phyloP scores from a whole-genome alignment of 768 basidiomycete genomes.

The Amyloporia xantha region DNA sequence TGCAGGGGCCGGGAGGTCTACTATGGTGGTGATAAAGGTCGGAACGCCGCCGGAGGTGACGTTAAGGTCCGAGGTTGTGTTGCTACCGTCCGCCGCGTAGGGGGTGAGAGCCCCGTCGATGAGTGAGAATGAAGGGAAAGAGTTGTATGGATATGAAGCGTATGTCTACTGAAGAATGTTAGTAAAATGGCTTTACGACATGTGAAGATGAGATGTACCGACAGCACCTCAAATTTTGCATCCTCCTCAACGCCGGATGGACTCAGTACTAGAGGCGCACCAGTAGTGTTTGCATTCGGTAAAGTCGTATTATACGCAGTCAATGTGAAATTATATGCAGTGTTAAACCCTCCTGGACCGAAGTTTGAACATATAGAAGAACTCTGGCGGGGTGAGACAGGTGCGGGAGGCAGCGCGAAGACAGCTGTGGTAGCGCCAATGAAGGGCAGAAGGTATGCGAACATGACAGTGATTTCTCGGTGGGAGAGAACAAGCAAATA shows the following conservation, averaged over 20 bases:
- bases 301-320: constrained; percentile 36
- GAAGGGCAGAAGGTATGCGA: constrained; percentile 8
- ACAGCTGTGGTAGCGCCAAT: constrained; percentile 8
- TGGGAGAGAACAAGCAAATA: too few species aligned
- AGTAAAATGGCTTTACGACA: too few species aligned
- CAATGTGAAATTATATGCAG: constrained; percentile 37
- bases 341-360: constrained; percentile 21
- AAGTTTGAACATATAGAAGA: constrained; percentile 17
- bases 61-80: constrained; percentile 27
- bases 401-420: constrained; percentile 8
- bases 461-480: constrained; percentile 12
- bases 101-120: constrained; percentile 33
- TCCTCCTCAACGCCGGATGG: constrained; percentile 26
- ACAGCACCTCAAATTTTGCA: constrained; percentile 35
- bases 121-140: constrained; percentile 37
- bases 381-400: constrained; percentile 2
- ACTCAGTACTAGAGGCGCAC: constrained; percentile 41
- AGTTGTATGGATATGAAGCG: constrained; percentile 39
- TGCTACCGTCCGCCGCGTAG: constrained; percentile 18
- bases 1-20: constrained; percentile 19
- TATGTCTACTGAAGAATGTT: too few species aligned
- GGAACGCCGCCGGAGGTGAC: constrained; percentile 27
- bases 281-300: constrained; percentile 38
- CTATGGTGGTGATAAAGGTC: constrained; percentile 29
- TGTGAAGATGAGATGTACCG: constrained; percentile 29